These are phyloP conservation scores for Glycyrrhiza uralensis DNA, from an alignment of 306 rosid species.

Conservation along the genomic window DNA sequence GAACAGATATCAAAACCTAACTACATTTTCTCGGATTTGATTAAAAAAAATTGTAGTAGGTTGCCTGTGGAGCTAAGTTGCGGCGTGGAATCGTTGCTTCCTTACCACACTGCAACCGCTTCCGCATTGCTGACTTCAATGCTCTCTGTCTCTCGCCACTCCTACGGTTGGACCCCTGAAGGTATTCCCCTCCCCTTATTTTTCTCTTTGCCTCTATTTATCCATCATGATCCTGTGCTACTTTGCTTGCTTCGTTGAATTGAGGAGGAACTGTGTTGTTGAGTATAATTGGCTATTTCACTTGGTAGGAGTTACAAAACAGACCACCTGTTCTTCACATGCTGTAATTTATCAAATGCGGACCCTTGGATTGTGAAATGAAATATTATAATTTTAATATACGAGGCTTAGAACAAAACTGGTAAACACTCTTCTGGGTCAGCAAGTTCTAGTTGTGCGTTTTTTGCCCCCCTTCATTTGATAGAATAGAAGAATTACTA, in stretches of 20 bases:
- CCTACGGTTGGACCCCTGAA: slow-evolving; percentile 79
- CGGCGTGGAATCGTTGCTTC: slow-evolving; percentile 83
- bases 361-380: background rate
- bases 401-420: background rate
- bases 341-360: background rate
- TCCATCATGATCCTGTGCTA: background rate
- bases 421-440: background rate
- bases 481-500: background rate
- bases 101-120: slow-evolving; percentile 85
- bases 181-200: slow-evolving; percentile 37
- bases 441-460: background rate
- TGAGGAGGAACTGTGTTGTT: background rate
- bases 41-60: slow-evolving; percentile 26
- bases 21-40: background rate
- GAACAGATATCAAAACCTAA: background rate
- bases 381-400: background rate
- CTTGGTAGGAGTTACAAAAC: background rate
- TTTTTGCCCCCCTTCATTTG: background rate
- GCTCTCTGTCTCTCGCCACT: slow-evolving; percentile 75
- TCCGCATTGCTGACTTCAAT: slow-evolving; percentile 87
- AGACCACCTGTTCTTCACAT: background rate
- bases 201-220: background rate
- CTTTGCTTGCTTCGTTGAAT: background rate
- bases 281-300: background rate
- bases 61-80: slow-evolving; percentile 75